These are phyloP conservation scores for Naganishia onofrii DNA, from an alignment of 768 basidiomycete genomes.

Conservation along the genomic window DNA sequence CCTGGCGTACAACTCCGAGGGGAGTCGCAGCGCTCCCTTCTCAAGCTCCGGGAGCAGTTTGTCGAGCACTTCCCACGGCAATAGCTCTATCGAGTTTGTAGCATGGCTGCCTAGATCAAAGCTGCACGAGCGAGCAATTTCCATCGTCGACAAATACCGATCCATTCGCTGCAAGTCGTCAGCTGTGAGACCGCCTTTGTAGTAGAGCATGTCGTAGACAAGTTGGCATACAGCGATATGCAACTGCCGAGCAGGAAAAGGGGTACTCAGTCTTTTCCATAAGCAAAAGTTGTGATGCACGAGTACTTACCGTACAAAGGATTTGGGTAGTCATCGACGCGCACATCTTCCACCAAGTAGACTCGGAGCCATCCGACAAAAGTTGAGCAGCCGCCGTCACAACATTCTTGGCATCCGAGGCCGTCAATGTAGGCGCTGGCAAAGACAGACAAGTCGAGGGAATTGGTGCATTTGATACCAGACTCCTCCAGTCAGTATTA, in stretches of 20 bases:
- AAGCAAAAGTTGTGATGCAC: not conserved
- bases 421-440: not conserved
- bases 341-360: constrained; percentile 18
- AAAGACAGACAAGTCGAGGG: not conserved
- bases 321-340: not conserved
- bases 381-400: not conserved
- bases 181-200: not conserved
- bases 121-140: constrained; percentile 4
- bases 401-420: not conserved
- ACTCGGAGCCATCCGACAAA: not conserved
- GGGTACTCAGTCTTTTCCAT: not conserved
- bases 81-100: not conserved
- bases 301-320: not conserved
- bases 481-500: constrained; percentile 11
- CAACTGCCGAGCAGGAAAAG: not conserved
- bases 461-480: not conserved
- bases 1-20: not conserved
- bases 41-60: not conserved
- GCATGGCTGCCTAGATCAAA: not conserved
- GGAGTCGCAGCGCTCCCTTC: not conserved
- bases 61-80: not conserved
- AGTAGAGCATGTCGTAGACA: not conserved
- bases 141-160: not conserved
- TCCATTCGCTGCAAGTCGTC: not conserved
- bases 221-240: not conserved